Evolutionary conservation across 805 yeast genomes (phyloP), one percentile per base, ranked within the genome.

Genomic region (Candida easanensis): DNA sequence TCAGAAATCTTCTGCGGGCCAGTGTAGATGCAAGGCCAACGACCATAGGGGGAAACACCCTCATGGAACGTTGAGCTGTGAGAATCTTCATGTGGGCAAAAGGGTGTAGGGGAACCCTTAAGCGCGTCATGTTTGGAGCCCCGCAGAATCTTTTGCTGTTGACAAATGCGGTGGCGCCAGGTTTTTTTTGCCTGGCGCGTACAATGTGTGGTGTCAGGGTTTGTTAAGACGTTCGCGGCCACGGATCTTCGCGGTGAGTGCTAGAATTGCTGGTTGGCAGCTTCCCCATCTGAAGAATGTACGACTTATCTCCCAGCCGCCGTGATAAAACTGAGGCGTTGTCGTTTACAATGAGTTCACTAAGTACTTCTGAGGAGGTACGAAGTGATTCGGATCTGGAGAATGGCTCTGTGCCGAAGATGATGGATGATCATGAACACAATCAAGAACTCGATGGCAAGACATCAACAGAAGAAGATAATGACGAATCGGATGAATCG

Each of bases 371-470:
- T 5, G 33, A 13, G 11, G 6, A 4, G 5, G 33, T n/a, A 8
- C 33, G 33, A 30, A 26, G 30, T 26, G 15, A 14, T 5, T 9
- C 31, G 16, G 31, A 14, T 8, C 11, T 23, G 26, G 11, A 9
- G 26, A n/a, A n/a, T n/a, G n/a, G n/a, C n/a, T 7, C 31, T 9
- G 33, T 30, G 33, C 20, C 33, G n/a, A 30, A 30, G 13, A 9
- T 15, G 19, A 6, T 6, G 7, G 7, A 5, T 8, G 33, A 30
- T 7, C 46, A 38, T 16, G 42, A 34, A 23, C 46, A 38, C 36
- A 28, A 38, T 30, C 42, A 34, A 11, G 31, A 26, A 3, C 42
- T 42, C 23, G 42, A 42, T 18, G 46, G 46, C 22, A 38, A 42
- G 28, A 34, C 41, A 25, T 42, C 43, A 16, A 17, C 42, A 18